A percentile compares a stretch with the other conserved stretches of the same genome.
These are phyloP conservation scores for Jackrogersella multiformis DNA, from an alignment of 495 filamentous ascomycete genomes.

Conservation along the genomic window DNA sequence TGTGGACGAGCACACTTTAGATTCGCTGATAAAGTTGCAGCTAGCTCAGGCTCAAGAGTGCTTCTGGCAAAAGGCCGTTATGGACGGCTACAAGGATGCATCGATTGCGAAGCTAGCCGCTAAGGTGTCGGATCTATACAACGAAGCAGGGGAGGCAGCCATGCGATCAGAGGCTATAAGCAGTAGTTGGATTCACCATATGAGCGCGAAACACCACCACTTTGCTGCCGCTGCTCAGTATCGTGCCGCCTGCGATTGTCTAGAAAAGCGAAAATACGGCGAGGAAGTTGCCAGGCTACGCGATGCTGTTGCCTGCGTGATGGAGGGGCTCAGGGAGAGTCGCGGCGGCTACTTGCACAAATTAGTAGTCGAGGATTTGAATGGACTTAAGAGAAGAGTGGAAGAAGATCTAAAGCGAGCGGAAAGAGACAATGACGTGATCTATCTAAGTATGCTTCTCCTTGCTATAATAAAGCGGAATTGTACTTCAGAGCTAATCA, in stretches of 20 bases:
- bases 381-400: slow-evolving; percentile 82
- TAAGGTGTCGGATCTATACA: slow-evolving; percentile 92
- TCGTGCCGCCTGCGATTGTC: slow-evolving; percentile 87
- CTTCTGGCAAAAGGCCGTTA: slow-evolving; percentile 97
- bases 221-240: slow-evolving; percentile 97
- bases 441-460: slow-evolving; percentile 72
- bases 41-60: slow-evolving; percentile 96
- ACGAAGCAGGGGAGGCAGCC: slow-evolving; percentile 81
- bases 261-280: slow-evolving; percentile 94
- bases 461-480: not conserved
- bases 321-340: slow-evolving; percentile 86
- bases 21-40: slow-evolving; percentile 82
- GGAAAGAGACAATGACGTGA: slow-evolving; percentile 95
- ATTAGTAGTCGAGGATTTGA: slow-evolving; percentile 80
- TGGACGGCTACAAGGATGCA: slow-evolving; percentile 89
- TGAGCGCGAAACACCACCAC: slow-evolving; percentile 96
- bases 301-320: slow-evolving; percentile 83
- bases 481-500: slow-evolving; percentile 22
- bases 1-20: slow-evolving; percentile 89
- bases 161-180: slow-evolving; percentile 89
- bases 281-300: slow-evolving; percentile 90
- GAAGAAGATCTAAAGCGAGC: slow-evolving; percentile 89
- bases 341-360: slow-evolving; percentile 81
- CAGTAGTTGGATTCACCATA: slow-evolving; percentile 97
- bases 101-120: slow-evolving; percentile 91